Base-by-base conservation (phyloP, 1,284 basidiomycete genomes). In the Bondarzewia mesenterica region DNA sequence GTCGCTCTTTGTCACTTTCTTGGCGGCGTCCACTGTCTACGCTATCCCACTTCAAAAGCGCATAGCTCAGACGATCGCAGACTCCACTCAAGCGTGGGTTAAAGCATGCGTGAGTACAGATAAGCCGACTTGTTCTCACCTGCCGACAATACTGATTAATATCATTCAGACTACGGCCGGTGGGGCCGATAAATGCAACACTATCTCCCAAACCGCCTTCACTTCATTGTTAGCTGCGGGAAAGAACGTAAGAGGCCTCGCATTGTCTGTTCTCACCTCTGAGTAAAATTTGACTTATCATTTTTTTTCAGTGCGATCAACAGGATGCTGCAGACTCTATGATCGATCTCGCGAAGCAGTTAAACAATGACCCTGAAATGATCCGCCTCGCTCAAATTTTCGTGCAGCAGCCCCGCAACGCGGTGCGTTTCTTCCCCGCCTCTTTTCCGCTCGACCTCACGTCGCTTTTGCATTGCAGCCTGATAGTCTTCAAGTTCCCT, bases 301-400 rank as follows among this genome's bases (percentile, higher is more conserved):
- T n/a, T n/a, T n/a, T n/a, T n/a, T n/a, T n/a, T n/a, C n/a, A n/a
- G n/a, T 84, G 81, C 57, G 80, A 74, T 14, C 81, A 84, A 60
- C 81, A 84, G 57, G 60, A 83, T 56, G 67, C 73, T 6, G 80
- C 75, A 7, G 81, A 84, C 57, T 55, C 59, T 14, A 79, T 83
- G 75, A 69, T 84, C 51, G 70, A 76, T 56, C 70, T 83, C 23
- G 77, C 76, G 29, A 82, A 82, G 60, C 58, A 68, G 20, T 71
- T 83, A 42, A 72, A 74, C 50, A 78, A 69, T 58, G 64, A 75
- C 54, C 47, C 72, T 1, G 67, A 74, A 44, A 80, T 82, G 78
- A 77, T 83, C 64, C 61, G 58, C 36, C 63, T 79, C 43, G 65
- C 80, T 0, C 79, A 82, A 60, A 67, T 82, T 49, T 83, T 80